A percentile compares a stretch with the other conserved stretches of the same genome.
phyloP scores from a whole-genome alignment of 495 filamentous ascomycete species.

The Aspergillus cristatus region DNA sequence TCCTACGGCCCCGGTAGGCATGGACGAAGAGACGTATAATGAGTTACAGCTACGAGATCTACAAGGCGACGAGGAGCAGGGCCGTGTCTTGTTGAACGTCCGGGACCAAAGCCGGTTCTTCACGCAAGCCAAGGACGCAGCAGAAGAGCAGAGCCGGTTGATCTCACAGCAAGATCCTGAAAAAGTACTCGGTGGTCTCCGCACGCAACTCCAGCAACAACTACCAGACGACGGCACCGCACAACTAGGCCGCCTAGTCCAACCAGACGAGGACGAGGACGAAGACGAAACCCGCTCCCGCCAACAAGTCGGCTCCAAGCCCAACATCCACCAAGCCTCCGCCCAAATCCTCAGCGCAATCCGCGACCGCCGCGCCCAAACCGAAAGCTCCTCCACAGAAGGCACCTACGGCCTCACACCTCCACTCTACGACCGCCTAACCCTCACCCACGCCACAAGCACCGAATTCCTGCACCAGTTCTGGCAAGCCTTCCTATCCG shows the following conservation, averaged over 20 bases:
- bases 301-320: slow-evolving; percentile 27
- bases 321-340: slow-evolving; percentile 27
- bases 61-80: slow-evolving; percentile 58
- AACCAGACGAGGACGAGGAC: slow-evolving; percentile 51
- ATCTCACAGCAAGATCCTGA: slow-evolving; percentile 59
- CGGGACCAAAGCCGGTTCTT: slow-evolving; percentile 79
- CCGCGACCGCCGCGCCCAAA: slow-evolving; percentile 33
- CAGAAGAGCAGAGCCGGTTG: slow-evolving; percentile 43
- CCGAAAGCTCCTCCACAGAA: slow-evolving; percentile 21
- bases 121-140: slow-evolving; percentile 46
- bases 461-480: slow-evolving; percentile 95
- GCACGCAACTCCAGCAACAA: slow-evolving; percentile 45
- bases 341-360: slow-evolving; percentile 34
- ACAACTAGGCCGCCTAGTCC: slow-evolving; percentile 34
- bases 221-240: slow-evolving; percentile 49
- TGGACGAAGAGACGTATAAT: slow-evolving; percentile 68
- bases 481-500: slow-evolving; percentile 82
- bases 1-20: slow-evolving; percentile 49
- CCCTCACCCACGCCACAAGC: slow-evolving; percentile 82
- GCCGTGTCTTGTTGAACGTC: slow-evolving; percentile 74
- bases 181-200: slow-evolving; percentile 55
- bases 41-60: slow-evolving; percentile 76
- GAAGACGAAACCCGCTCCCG: slow-evolving; percentile 41
- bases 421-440: slow-evolving; percentile 60
- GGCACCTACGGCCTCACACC: slow-evolving; percentile 55